Evolutionary conservation across 2,329 filamentous ascomycete species (phyloP).

Genomic region (Fusarium brachygibbosum): DNA sequence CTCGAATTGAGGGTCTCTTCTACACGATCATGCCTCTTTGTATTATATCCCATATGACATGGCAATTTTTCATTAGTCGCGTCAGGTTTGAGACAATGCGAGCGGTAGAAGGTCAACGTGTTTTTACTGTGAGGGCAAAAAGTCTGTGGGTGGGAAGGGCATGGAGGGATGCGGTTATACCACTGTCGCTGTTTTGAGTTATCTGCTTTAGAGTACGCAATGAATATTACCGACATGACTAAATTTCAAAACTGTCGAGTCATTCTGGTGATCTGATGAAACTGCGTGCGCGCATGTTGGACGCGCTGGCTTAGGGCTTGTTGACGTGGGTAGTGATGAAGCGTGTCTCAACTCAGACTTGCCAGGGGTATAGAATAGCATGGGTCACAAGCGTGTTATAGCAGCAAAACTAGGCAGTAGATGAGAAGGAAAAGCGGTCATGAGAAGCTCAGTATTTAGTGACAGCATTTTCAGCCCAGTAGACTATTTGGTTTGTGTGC

Average conservation of each 20-base stretch:
- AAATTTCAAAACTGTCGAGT: neutral
- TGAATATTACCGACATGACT: conserved; percentile 12
- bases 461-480: neutral
- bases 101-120: conserved; percentile 35
- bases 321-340: conserved; percentile 43
- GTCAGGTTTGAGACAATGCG: conserved; percentile 38
- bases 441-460: neutral
- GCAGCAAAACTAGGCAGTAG: neutral
- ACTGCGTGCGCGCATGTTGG: conserved; percentile 15
- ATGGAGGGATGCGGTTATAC: conserved; percentile 39
- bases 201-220: conserved; percentile 26
- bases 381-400: conserved; percentile 34
- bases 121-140: conserved; percentile 26
- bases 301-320: conserved; percentile 46
- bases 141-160: conserved; percentile 36
- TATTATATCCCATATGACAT: conserved; percentile 45
- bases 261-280: conserved; percentile 6
- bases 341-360: conserved; percentile 39
- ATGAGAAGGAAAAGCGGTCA: conserved; percentile 4
- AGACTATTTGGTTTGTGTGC: neutral
- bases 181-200: conserved; percentile 42
- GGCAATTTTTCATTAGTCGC: conserved; percentile 36
- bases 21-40: conserved; percentile 42
- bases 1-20: conserved; percentile 38
- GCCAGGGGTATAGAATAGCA: conserved; percentile 43